Evolutionary conservation across 768 basidiomycete genomes (phyloP).

Genomic region (Mycena galericulata): DNA sequence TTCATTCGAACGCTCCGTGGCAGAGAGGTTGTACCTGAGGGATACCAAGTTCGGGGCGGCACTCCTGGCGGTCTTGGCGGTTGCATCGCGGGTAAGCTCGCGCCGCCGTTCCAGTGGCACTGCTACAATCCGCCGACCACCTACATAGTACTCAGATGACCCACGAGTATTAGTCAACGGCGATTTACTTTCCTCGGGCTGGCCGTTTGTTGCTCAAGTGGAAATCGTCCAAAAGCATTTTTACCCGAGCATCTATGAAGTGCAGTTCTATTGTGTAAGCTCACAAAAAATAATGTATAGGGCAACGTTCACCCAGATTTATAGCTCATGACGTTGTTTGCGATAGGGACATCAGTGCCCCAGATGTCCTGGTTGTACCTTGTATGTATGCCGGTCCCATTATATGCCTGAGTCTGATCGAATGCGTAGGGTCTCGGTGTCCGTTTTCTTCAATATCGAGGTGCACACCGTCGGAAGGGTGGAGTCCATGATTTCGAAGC

Average conservation of each 20-base stretch:
- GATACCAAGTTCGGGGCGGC: slow-evolving; percentile 55
- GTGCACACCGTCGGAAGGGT: slow-evolving; percentile 59
- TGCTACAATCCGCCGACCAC: slow-evolving; percentile 53
- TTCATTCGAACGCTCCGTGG: slow-evolving; percentile 30
- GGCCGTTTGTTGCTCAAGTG: slow-evolving; percentile 63
- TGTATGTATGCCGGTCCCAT: background rate
- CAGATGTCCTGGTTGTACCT: slow-evolving; percentile 54
- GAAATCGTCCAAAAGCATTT: slow-evolving; percentile 59
- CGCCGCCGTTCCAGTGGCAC: slow-evolving; percentile 54
- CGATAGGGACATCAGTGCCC: slow-evolving; percentile 53
- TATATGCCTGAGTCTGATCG: background rate
- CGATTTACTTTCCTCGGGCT: slow-evolving; percentile 53
- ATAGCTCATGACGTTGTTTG: slow-evolving; percentile 50
- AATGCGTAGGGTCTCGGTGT: slow-evolving; percentile 52
- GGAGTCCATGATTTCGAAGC: slow-evolving; percentile 50
- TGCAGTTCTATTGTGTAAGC: slow-evolving; percentile 62
- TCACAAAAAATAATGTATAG: slow-evolving; percentile 3
- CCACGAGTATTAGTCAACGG: slow-evolving; percentile 52
- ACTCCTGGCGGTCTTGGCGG: slow-evolving; percentile 64
- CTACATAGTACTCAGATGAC: slow-evolving; percentile 62
- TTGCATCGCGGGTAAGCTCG: slow-evolving; percentile 61
- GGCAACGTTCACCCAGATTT: background rate
- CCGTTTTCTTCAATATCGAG: slow-evolving; percentile 64
- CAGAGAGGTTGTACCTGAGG: slow-evolving; percentile 46
- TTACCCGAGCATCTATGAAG: slow-evolving; percentile 45